A percentile compares a stretch with the other conserved stretches of the same genome.
Evolutionary conservation across 1,284 basidiomycete species (phyloP).

Genomic region (Malassezia dermatis): DNA sequence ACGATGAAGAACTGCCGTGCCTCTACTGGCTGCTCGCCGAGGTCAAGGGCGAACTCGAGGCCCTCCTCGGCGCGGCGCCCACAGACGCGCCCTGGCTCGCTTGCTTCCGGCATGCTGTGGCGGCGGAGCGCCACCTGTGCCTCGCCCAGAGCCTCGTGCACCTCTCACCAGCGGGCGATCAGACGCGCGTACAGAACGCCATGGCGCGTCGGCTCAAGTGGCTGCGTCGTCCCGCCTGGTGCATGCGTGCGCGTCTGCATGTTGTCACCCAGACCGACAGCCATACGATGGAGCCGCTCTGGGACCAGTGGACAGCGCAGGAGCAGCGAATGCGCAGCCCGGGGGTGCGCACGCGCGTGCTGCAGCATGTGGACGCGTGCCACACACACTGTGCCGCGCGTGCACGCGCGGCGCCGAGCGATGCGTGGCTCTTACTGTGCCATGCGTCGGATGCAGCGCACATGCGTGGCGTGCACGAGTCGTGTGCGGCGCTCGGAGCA

Average conservation of each 20-base stretch:
- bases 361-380: background rate
- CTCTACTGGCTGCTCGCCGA: conserved; percentile 11
- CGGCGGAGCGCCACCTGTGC: background rate
- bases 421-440: background rate
- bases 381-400: background rate
- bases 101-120: background rate
- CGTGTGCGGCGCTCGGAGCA: background rate
- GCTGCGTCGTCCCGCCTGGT: conserved; percentile 8
- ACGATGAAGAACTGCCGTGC: background rate
- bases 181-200: background rate
- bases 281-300: background rate
- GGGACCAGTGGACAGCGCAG: background rate
- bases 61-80: background rate
- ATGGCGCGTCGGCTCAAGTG: conserved; percentile 12
- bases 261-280: background rate
- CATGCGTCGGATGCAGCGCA: background rate
- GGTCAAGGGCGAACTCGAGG: background rate
- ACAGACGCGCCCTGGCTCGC: background rate
- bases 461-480: background rate
- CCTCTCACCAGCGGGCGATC: background rate
- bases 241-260: background rate
- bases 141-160: background rate
- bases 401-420: background rate
- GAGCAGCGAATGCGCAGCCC: background rate
- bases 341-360: background rate